phyloP scores from a whole-genome alignment of 805 yeast species.

The Yarrowia sp. region DNA sequence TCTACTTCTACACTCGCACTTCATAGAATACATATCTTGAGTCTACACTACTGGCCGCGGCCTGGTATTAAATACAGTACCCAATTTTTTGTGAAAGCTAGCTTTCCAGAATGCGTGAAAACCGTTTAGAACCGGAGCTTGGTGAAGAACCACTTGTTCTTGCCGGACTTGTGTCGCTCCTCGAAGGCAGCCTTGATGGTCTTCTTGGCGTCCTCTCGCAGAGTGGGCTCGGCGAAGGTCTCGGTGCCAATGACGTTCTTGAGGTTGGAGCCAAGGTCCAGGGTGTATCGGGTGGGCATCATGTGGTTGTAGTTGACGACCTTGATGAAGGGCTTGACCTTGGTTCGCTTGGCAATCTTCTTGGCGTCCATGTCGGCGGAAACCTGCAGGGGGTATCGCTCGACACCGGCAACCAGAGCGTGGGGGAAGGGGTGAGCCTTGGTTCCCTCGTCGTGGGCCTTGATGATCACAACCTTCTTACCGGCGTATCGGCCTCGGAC shows the following conservation, averaged over 20 bases:
- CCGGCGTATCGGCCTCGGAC: conserved; percentile 99
- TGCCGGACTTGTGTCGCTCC: conserved; percentile 98
- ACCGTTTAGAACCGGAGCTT: conserved; percentile 78
- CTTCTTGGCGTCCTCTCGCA: conserved; percentile 98
- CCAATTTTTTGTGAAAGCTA: conserved; percentile 23
- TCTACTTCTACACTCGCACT: neutral
- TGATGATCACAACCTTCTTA: conserved; percentile 98
- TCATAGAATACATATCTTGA: conserved; percentile 24
- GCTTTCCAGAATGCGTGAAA: conserved; percentile 15
- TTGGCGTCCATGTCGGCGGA: conserved; percentile 92
- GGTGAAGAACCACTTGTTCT: conserved; percentile 99
- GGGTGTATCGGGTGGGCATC: conserved; percentile 99
- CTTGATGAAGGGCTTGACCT: conserved; percentile 98
- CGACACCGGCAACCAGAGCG: conserved; percentile 99
- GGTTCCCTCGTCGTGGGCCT: conserved; percentile 98
- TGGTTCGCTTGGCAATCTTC: conserved; percentile 95
- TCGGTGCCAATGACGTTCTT: conserved; percentile 89
- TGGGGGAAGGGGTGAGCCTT: conserved; percentile 98
- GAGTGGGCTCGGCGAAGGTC: conserved; percentile 95
- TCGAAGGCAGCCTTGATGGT: conserved; percentile 98
- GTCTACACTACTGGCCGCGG: conserved; percentile 18
- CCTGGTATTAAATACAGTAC: conserved; percentile 26
- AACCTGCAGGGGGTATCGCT: conserved; percentile 96
- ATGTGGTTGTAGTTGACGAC: conserved; percentile 99
- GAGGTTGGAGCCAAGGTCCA: conserved; percentile 87